phyloP scores from a whole-genome alignment of 2,329 filamentous ascomycete species.

The Clarireedia homoeocarpa region DNA sequence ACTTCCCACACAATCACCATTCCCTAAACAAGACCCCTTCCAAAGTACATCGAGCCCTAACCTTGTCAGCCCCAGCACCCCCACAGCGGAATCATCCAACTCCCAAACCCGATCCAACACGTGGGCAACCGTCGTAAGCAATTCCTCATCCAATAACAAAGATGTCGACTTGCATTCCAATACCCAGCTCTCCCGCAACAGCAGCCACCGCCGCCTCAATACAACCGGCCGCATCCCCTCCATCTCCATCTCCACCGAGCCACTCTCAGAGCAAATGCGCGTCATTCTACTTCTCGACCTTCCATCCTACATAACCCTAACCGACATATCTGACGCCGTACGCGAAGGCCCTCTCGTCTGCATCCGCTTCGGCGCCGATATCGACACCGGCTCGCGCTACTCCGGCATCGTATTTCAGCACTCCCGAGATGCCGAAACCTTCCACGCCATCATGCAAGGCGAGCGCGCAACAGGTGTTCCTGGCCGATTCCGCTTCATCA shows the following conservation, averaged over 20 bases:
- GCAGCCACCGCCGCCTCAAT: background rate
- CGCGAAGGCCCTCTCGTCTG: slow-evolving; percentile 23
- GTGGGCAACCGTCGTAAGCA: slow-evolving; percentile 24
- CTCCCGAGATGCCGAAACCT: slow-evolving; percentile 19
- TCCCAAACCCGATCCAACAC: slow-evolving; percentile 14
- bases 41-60: background rate
- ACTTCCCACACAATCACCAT: slow-evolving; percentile 2
- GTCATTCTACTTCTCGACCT: slow-evolving; percentile 25
- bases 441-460: slow-evolving; percentile 14
- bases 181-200: background rate
- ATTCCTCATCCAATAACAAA: slow-evolving; percentile 10
- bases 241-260: slow-evolving; percentile 8
- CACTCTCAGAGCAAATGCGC: slow-evolving; percentile 17
- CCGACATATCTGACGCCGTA: slow-evolving; percentile 24
- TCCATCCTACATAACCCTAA: slow-evolving; percentile 18
- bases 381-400: slow-evolving; percentile 14
- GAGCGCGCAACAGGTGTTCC: slow-evolving; percentile 16
- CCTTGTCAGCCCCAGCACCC: background rate
- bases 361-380: slow-evolving; percentile 24
- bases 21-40: background rate
- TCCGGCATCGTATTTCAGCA: slow-evolving; percentile 26
- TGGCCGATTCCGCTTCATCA: slow-evolving; percentile 22
- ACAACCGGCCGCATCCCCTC: slow-evolving; percentile 4
- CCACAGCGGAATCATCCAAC: background rate
- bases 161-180: slow-evolving; percentile 17